phyloP scores from a whole-genome alignment of 2,329 filamentous ascomycete genomes.

The Stemphylium lycopersici region DNA sequence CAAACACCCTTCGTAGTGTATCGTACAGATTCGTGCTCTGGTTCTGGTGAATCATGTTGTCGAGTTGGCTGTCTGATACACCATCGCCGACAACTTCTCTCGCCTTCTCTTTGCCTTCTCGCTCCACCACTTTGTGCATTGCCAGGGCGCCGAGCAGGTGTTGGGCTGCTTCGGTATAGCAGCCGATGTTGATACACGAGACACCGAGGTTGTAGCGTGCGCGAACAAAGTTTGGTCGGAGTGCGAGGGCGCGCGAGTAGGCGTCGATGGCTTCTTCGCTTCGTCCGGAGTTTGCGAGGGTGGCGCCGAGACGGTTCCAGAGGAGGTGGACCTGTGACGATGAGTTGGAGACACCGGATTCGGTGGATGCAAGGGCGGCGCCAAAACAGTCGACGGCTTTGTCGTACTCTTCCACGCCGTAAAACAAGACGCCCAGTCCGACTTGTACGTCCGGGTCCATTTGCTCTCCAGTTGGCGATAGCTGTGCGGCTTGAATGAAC shows the following conservation, averaged over 20 bases:
- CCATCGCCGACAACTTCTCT: constrained; percentile 72
- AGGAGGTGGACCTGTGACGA: constrained; percentile 88
- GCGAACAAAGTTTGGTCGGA: constrained; percentile 95
- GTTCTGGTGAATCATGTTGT: constrained; percentile 91
- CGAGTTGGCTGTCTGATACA: constrained; percentile 73
- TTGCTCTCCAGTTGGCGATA: constrained; percentile 87
- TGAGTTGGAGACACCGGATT: constrained; percentile 82
- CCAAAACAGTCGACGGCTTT: constrained; percentile 99
- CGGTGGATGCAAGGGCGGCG: constrained; percentile 83
- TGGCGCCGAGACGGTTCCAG: constrained; percentile 96
- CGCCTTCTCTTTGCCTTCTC: constrained; percentile 80
- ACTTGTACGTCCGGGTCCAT: constrained; percentile 99
- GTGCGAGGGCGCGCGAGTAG: constrained; percentile 87
- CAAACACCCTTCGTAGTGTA: constrained; percentile 92
- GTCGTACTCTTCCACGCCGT: constrained; percentile 95
- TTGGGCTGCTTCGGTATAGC: constrained; percentile 88
- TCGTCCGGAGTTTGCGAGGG: constrained; percentile 90
- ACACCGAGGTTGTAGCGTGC: constrained; percentile 97
- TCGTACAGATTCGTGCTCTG: constrained; percentile 97
- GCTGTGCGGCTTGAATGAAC: constrained; percentile 90
- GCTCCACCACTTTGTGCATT: constrained; percentile 95
- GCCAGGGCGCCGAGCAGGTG: constrained; percentile 89
- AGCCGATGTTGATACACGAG: constrained; percentile 96
- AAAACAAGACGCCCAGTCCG: constrained; percentile 94
- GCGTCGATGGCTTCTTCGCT: constrained; percentile 96